Base-by-base conservation (phyloP, 2,329 filamentous ascomycete genomes). In the Sporothrix brasiliensis region DNA sequence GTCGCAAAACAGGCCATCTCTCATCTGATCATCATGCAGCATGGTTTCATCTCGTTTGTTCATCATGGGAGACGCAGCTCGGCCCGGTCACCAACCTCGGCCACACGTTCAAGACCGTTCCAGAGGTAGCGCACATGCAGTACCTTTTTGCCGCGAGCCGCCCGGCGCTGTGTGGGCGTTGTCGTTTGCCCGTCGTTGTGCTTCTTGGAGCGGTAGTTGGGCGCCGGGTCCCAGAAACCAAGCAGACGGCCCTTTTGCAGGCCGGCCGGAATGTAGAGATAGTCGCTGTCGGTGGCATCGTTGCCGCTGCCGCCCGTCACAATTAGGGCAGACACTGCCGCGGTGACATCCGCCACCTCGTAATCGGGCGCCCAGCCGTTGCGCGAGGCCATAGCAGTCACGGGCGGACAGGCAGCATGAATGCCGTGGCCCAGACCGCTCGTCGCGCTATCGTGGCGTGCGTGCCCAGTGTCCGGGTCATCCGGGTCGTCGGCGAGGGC, bases 181-280 rank as follows among this genome's bases (percentile, higher is more conserved):
- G 49, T 27, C 10, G 27, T 4, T 21, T 30, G 49, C 21, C 60
- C 66, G 13, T 34, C 19, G 16, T 58, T 67, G 30, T 61, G 52
- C 47, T 60, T 67, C 21, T 58, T 67, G 24, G 24, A 14, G 24
- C 47, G 52, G 61, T 68, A 73, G 44, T 75, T 75, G 5, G 83
- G 84, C 14, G 79, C 80, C 19, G 84, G 84, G 69, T 86, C 84
- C 81, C 83, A 85, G 75, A 86, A 86, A 1, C 84, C 84, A 0
- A 83, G 77, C 39, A 86, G 74, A 49, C 80, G 78, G 58, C 79
- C 80, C 78, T 85, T 84, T 67, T 79, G 75, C 67, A 84, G 74
- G 0, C 82, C 81, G 2, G 70, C 69, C 0, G 83, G 82, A 49
- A 84, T 82, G 4, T 75, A 70, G 14, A 85, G 72, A 13, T 61